Base-by-base conservation (phyloP, 257 asterid genomes). In the Gynochthodes officinalis region DNA sequence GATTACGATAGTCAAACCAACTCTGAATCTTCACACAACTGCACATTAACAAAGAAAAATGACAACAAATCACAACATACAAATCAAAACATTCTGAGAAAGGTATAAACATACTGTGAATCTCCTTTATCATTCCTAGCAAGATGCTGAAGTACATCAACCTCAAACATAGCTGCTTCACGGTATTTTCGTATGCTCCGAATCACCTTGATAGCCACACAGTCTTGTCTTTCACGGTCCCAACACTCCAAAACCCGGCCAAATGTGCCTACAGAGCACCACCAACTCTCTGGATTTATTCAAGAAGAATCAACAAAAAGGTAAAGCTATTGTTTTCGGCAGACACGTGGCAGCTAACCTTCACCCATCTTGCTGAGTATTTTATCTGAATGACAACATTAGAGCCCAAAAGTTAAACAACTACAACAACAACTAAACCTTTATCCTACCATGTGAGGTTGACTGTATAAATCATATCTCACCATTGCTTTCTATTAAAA, bases 191-290 rank as follows among this genome's bases (percentile, higher is more conserved):
- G 73, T 64, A 86, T 83, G 85, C 96, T 88, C 76, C 96, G 87
- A 78, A 92, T 71, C 64, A 89, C 90, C 85, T 92, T 89, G 77
- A 92, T 75, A 73, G 98, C 96, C 74, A 88, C 96, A 64, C 76
- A 72, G 46, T 84, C 92, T 67, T 82, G 76, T 42, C 82, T 80
- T 76, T 90, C 86, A 69, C 91, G 93, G 74, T 92, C 96, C 88
- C 95, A 89, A 85, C 98, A 92, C 84, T 92, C 96, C 93, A 92
- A 86, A 70, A 92, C 98, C 73, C 85, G 93, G 71, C 94, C 96
- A 82, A 90, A 92, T 72, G 98, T 92, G 88, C 98, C 98, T 92
- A 89, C 93, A 86, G 89, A 63, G 68, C 89, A 89, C 90, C 80
- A 87, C 87, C 84, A 89, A 92, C 86, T 82, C 80, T 89, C 90